Conservation (phyloP, 2,329 filamentous ascomycete species). For the Clarireedia homoeocarpa region DNA sequence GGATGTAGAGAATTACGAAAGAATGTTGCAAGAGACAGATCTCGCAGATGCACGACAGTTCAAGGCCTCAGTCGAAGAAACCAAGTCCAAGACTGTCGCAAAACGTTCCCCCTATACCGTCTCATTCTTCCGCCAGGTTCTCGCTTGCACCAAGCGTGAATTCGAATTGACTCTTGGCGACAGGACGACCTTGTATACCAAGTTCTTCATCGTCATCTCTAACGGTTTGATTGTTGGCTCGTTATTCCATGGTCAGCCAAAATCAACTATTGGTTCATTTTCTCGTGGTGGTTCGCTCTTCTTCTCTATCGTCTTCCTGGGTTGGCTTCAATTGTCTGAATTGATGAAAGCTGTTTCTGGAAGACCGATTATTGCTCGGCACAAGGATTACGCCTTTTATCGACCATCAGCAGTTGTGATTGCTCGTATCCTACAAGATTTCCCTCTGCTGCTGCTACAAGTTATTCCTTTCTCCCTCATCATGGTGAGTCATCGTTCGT, state of each 20-base stretch:
- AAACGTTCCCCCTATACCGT: conserved; percentile 72
- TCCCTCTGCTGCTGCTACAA: conserved; percentile 52
- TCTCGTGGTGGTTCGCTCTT: conserved; percentile 55
- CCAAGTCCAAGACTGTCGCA: conserved; percentile 59
- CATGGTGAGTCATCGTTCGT: conserved; percentile 1
- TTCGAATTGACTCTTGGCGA: conserved; percentile 75
- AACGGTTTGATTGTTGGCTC: conserved; percentile 71
- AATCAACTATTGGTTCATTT: conserved; percentile 54
- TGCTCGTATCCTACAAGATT: conserved; percentile 55
- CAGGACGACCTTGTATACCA: conserved; percentile 66
- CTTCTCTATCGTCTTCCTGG: conserved; percentile 59
- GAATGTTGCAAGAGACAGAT: conserved; percentile 46
- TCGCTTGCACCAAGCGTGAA: conserved; percentile 61
- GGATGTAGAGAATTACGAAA: conserved; percentile 56
- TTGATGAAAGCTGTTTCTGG: conserved; percentile 70
- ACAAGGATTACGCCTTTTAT: conserved; percentile 62
- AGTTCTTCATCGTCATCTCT: conserved; percentile 69
- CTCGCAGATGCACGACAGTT: conserved; percentile 57
- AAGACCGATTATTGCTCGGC: conserved; percentile 59
- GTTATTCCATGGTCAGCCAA: conserved; percentile 63
- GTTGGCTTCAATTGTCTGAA: conserved; percentile 69
- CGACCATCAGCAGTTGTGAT: conserved; percentile 58
- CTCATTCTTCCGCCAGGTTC: conserved; percentile 63
- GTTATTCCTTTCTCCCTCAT: conserved; percentile 53
- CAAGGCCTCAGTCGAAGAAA: conserved; percentile 54